Percentiles rank a stretch among this genome's conserved stretches.
These are phyloP conservation scores for Penicillium sp. DNA, from an alignment of 2,329 filamentous ascomycete genomes.

Conservation along the genomic window DNA sequence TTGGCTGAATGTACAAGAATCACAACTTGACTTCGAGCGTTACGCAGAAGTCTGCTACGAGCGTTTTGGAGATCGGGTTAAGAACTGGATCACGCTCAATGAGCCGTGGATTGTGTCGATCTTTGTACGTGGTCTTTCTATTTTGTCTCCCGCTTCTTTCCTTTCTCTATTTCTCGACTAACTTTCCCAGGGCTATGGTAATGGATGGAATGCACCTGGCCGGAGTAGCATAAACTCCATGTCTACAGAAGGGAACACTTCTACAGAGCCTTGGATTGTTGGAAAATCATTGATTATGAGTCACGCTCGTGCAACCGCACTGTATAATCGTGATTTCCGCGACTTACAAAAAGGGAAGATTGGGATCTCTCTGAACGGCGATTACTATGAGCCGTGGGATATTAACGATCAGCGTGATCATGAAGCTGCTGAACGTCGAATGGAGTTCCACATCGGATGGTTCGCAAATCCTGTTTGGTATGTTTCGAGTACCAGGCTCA, in stretches of 20 bases:
- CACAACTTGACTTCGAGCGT: conserved; percentile 40
- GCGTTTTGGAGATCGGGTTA: conserved; percentile 42
- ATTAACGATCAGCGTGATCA: conserved; percentile 18
- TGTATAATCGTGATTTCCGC: conserved; percentile 25
- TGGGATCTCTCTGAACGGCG: conserved; percentile 25
- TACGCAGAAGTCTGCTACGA: conserved; percentile 44
- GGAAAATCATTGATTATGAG: conserved; percentile 30
- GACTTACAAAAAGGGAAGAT: conserved; percentile 23
- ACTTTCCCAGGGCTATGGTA: conserved; percentile 15
- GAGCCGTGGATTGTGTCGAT: conserved; percentile 38
- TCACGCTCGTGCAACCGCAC: conserved; percentile 23
- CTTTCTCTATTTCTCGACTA: not conserved
- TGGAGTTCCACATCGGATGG: conserved; percentile 32
- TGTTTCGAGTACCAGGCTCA: not conserved
- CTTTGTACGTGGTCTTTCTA: conserved; percentile 6
- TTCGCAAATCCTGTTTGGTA: conserved; percentile 33
- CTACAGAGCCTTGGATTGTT: conserved; percentile 29
- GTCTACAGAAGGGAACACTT: conserved; percentile 17
- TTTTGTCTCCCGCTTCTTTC: not conserved
- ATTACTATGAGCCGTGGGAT: conserved; percentile 31
- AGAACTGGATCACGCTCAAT: conserved; percentile 46
- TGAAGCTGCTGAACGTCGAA: conserved; percentile 26
- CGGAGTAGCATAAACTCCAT: conserved; percentile 19
- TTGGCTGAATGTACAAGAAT: conserved; percentile 28
- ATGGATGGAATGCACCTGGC: conserved; percentile 27